These are phyloP conservation scores for Vickermania ingenoplastis DNA, from an alignment of 208 protist genomes.

Conservation along the genomic window DNA sequence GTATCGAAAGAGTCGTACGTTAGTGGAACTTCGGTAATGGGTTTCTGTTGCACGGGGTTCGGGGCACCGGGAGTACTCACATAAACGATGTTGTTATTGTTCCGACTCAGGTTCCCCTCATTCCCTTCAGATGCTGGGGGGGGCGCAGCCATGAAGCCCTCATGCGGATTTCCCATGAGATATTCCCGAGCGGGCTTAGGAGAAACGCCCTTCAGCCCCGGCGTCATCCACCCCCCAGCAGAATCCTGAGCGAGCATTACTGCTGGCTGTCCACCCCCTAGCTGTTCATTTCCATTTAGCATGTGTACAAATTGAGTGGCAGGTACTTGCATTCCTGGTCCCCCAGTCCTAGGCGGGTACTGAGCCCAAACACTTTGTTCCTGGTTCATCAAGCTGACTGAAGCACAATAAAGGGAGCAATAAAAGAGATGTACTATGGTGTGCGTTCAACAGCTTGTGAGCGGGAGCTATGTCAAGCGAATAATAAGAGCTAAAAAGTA, in stretches of 20 bases:
- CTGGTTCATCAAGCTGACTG: background rate
- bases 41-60: no score
- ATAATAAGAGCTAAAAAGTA: no score
- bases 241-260: background rate
- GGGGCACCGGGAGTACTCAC: no score
- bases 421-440: no score
- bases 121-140: background rate
- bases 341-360: background rate
- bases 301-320: background rate
- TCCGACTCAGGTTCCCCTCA: no score
- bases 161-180: background rate
- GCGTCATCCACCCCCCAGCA: background rate
- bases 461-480: no score
- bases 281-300: background rate
- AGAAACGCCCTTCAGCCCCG: background rate
- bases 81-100: background rate
- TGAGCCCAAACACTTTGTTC: background rate
- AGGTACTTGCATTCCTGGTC: conserved; percentile 1
- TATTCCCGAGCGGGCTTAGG: background rate
- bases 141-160: background rate
- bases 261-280: background rate
- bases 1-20: background rate
- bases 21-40: no score
- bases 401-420: no score
- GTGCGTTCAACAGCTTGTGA: no score